Evolutionary conservation across 2,329 filamentous ascomycete genomes (phyloP), one percentile per base, ranked within the genome.

Genomic region (Aureobasidium sp.): DNA sequence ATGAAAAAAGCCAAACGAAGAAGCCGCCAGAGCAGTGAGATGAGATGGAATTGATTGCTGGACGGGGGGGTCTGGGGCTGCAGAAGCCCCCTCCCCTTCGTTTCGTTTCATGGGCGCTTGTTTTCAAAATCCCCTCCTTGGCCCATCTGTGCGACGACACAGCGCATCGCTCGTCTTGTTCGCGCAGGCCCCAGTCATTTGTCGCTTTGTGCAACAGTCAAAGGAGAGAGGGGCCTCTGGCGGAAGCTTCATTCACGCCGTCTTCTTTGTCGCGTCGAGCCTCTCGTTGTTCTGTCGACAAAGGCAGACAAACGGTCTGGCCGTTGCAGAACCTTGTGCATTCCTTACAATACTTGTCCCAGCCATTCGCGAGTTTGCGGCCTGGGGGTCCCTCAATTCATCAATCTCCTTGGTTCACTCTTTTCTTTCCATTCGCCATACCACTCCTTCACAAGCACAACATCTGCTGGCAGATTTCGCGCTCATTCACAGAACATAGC

Each of bases 391-490:
- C 41, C 29, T 45, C 24, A 16, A 53, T n/a, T n/a, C 27, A 16
- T 17, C 25, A 25, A 35, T 53, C 41, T 34, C 22, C 39, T 47
- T 21, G 22, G 37, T 37, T 24, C 40, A 37, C 40, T 39, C 24
- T 47, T 47, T 30, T 24, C 24, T 16, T 40, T 45, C 21, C 6
- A 7, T 34, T 45, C 30, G n/a, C 39, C 19, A 37, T 17, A 48
- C 25, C 22, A 37, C 32, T 17, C n/a, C n/a, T n/a, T n/a, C 19
- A 48, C 45, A 11, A 22, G 45, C 45, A 30, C 32, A 30, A 39
- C 51, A 34, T 53, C 51, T 53, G 51, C 51, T 47, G 51, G 51
- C 51, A 53, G 51, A 53, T 47, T 12, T 45, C 51, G 51, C 34
- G 40, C 24, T 17, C 10, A 21, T n/a, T 8, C 21, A 10, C 29